Evolutionary conservation across 2,329 filamentous ascomycete genomes (phyloP).

Genomic region (Ophiostoma populinum): DNA sequence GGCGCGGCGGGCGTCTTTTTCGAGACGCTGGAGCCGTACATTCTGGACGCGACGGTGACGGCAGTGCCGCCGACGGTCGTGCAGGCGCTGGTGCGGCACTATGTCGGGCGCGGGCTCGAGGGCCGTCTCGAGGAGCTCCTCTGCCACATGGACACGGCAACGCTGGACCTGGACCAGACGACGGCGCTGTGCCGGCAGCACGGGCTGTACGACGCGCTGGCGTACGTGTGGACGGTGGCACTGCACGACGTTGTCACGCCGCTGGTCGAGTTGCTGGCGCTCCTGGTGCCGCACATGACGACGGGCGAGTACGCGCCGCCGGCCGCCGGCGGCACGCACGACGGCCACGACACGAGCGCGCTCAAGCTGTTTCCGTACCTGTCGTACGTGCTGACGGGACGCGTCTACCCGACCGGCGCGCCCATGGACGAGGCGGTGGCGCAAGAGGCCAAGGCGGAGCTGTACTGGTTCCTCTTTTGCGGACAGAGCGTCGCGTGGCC

Average conservation of each 20-base stretch:
- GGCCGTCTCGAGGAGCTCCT: slow-evolving; percentile 81
- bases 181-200: slow-evolving; percentile 83
- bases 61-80: slow-evolving; percentile 66
- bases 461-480: slow-evolving; percentile 90
- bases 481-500: slow-evolving; percentile 65
- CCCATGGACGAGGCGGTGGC: slow-evolving; percentile 56
- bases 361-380: slow-evolving; percentile 91
- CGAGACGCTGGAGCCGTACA: slow-evolving; percentile 74
- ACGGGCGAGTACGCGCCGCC: slow-evolving; percentile 24
- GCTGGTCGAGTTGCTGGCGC: slow-evolving; percentile 60
- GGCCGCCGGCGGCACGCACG: slow-evolving; percentile 38
- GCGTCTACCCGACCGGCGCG: slow-evolving; percentile 78
- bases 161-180: slow-evolving; percentile 86
- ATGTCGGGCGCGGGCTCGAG: slow-evolving; percentile 57
- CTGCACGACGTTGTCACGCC: slow-evolving; percentile 82
- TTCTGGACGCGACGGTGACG: slow-evolving; percentile 60
- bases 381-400: slow-evolving; percentile 76
- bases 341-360: slow-evolving; percentile 50
- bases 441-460: slow-evolving; percentile 60
- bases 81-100: slow-evolving; percentile 72
- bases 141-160: slow-evolving; percentile 77
- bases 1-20: slow-evolving; percentile 61
- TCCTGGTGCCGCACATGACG: slow-evolving; percentile 45
- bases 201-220: slow-evolving; percentile 81
- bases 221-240: slow-evolving; percentile 93